Evolutionary conservation across 164 flowering plant genomes (phyloP), one percentile per base, ranked within the genome.

Genomic region (Piper betle): DNA sequence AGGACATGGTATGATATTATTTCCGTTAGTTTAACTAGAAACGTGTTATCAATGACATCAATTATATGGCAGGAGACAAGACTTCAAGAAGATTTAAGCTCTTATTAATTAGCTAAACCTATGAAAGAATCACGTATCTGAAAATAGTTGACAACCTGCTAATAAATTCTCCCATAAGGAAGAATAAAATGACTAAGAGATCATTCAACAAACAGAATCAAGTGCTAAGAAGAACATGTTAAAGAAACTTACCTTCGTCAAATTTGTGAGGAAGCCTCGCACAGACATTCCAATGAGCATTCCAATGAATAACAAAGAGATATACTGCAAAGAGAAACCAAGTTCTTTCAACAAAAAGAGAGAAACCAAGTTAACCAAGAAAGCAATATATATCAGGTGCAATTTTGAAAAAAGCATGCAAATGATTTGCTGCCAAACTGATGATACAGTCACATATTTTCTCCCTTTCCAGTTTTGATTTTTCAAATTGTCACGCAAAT

Each of bases 301-400:
- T 54, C 97, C 99, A 64, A 94, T 91, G 81, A 94, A 94, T 40
- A 94, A 62, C 67, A 94, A 77, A 64, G 97, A 94, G 53, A 94
- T 77, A 69, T 94, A 88, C 99, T 94, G 95, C 74, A 80, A 6
- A 69, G 48, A 50, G 20, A 75, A 59, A 43, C 48, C 18, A n/a
- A 20, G 59, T 4, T 17, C 19, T 20, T 12, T 52, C 16, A 38
- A 40, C 38, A 52, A 39, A 16, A 11, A 17, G 48, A n/a, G 20
- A 38, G 40, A 65, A 16, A 38, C 48, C 57, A 5, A 12, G 25
- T 55, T 33, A 57, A 16, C 3, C 18, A 60, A 8, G 13, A 33
- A 60, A 42, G 38, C 11, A 48, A 55, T 55, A 55, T 12, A 55
- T 8, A 6, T 46, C 3, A 46, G 50, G 15, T 46, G 50, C 10